Evolutionary conservation across 345 rosid species (phyloP).

Genomic region (Eucalyptus regnans): DNA sequence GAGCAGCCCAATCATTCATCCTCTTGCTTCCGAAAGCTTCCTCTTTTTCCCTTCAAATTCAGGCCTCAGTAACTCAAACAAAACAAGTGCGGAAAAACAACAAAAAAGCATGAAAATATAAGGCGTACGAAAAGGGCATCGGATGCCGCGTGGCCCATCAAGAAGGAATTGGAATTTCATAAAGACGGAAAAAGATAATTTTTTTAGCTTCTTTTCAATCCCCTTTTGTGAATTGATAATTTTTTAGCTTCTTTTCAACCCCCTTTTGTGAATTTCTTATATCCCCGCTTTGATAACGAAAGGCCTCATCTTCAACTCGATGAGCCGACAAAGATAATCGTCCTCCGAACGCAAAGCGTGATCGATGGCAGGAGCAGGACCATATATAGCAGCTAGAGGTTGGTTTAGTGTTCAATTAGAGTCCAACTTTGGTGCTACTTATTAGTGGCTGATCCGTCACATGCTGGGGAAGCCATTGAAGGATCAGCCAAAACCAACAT

Average conservation of each 20-base stretch:
- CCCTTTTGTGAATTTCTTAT: neutral
- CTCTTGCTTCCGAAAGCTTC: neutral
- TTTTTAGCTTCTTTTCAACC: neutral
- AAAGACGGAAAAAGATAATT: neutral
- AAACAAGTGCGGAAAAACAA: neutral
- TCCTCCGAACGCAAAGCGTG: neutral
- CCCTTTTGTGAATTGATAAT: neutral
- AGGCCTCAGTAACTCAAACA: neutral
- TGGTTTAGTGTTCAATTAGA: neutral
- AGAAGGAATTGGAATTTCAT: neutral
- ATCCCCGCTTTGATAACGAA: conserved; percentile 8
- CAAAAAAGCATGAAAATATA: neutral
- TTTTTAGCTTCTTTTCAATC: neutral
- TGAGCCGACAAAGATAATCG: neutral
- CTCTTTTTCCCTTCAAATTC: neutral
- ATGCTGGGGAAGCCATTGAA: neutral
- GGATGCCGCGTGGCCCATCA: neutral
- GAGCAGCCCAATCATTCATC: conserved; percentile 90
- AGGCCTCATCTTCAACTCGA: neutral
- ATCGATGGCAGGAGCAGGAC: neutral
- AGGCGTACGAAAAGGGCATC: neutral
- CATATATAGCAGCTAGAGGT: neutral
- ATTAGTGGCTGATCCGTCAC: neutral
- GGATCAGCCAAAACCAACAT: neutral
- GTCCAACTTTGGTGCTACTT: neutral